Evolutionary conservation across 1,284 basidiomycete genomes (phyloP), one percentile per base, ranked within the genome.

Genomic region (Heliocybe sulcata): DNA sequence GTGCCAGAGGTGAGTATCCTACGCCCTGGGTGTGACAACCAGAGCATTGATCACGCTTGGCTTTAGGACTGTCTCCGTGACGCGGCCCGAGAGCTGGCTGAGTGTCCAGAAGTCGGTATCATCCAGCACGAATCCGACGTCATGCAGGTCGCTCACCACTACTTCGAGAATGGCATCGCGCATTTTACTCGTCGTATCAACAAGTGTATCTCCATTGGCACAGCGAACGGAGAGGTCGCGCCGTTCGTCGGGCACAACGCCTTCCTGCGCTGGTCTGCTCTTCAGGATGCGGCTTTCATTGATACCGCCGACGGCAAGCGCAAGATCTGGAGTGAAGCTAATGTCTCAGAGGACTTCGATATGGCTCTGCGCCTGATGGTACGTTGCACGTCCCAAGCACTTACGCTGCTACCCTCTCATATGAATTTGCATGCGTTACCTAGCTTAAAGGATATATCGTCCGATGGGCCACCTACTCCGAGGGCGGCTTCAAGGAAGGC

Each of bases 241-340:
- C 90, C 90, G 1, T 93, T 93, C 63, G 88, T 94, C 58, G 92
- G 92, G 0, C 92, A 94, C 69, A 93, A 94, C 57, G 91, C 90
- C 1, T 93, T 92, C 72, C 73, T 94, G 35, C 81, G 90, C 14
- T 94, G 92, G 91, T 79, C 79, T 3, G 91, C 91, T 1, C 71
- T 93, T 4, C 91, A 94, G 65, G 90, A 92, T 56, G 87, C 83
- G 2, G 77, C 85, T 8, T 88, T 87, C 59, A 66, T 86, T 45
- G 90, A 92, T 60, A 67, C 70, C 6, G 81, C 76, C 19, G 86
- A 90, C 62, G 79, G 78, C 1, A 65, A 77, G 56, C 78, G 75
- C 64, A 91, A 90, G 73, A 82, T 90, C 54, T 94, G 92, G 92
- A 88, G 84, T 1, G 90, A 93, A 71, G 70, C 77, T 6, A 90